Evolutionary conservation across 768 basidiomycete genomes (phyloP), one percentile per base, ranked within the genome.

Genomic region (Pleurotus platypus): DNA sequence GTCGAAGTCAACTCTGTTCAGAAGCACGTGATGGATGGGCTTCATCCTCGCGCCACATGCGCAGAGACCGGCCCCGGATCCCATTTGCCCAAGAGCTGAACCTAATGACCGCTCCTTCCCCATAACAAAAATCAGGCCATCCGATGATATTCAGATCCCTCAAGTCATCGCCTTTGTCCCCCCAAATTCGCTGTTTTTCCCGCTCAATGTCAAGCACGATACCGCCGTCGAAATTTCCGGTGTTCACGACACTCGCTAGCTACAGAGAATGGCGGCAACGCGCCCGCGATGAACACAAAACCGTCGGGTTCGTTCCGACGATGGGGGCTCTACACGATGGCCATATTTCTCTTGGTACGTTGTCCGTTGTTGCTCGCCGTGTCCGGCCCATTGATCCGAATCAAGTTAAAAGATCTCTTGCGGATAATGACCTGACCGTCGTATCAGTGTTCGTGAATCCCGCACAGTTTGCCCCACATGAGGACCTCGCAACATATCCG

Each of bases 381-480:
- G 8, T 11, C 16, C 26, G 22, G 4, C 24, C 6, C 18, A 22
- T 46, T 66, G 46, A 61, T 53, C 5, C 6, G 37, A 24, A 22
- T 39, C 2, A 67, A 98, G 96, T 98, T 20, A 78, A 82, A 57
- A 77, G 77, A 49, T 94, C 92, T 0, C 78, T 98, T 3, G 68
- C 72, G 2, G 81, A 86, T 56, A 94, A 95, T 65, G 90, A 94
- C 57, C 71, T 87, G 40, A 98, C 97, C 0, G 84, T 98, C 63
- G 75, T 98, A 58, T 97, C 95, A 24, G 92, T 99, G 63, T 99
- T 98, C 69, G 95, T 99, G 58, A 98, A 99, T 68, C 97, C 97
- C 0, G 90, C 95, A 2, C 95, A 98, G 70, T 99, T 99, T 64
- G 92, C 96, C 1, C 95, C 93, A 0, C 86, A 93, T 61, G 97